phyloP scores from a whole-genome alignment of 2,329 filamentous ascomycete genomes.

The Fusarium pseudoanthophilum region DNA sequence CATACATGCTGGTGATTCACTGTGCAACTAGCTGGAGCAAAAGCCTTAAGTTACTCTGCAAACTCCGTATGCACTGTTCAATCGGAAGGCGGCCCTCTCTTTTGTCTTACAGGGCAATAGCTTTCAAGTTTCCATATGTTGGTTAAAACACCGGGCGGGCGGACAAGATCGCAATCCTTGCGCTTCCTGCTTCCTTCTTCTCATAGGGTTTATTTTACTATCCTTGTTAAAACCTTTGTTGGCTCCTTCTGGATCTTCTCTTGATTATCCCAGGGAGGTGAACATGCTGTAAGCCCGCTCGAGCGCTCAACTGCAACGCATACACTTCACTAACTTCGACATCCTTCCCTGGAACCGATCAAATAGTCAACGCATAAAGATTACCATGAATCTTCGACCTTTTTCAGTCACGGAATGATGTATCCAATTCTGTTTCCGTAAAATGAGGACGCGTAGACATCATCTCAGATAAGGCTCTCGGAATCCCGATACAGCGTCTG shows the following conservation, averaged over 20 bases:
- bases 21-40: too few species aligned
- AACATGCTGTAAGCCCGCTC: rapidly evolving
- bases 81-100: too few species aligned
- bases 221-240: rapidly evolving
- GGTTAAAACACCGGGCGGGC: rapidly evolving
- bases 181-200: rapidly evolving
- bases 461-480: background rate
- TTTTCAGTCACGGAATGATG: background rate
- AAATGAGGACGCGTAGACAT: background rate
- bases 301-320: background rate
- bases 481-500: background rate
- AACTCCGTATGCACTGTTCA: background rate
- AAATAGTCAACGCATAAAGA: rapidly evolving
- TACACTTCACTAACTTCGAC: too few species aligned
- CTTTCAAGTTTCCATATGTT: too few species aligned
- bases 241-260: rapidly evolving
- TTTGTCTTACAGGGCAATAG: background rate
- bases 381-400: rapidly evolving
- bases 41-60: rapidly evolving
- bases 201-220: rapidly evolving
- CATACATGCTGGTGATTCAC: background rate
- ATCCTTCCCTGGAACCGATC: rapidly evolving
- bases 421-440: background rate
- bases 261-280: background rate
- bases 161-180: rapidly evolving